Percentiles rank a stretch among this genome's conserved stretches.
These are phyloP conservation scores for Lipomyces orientalis DNA, from an alignment of 805 yeast genomes.

Conservation along the genomic window DNA sequence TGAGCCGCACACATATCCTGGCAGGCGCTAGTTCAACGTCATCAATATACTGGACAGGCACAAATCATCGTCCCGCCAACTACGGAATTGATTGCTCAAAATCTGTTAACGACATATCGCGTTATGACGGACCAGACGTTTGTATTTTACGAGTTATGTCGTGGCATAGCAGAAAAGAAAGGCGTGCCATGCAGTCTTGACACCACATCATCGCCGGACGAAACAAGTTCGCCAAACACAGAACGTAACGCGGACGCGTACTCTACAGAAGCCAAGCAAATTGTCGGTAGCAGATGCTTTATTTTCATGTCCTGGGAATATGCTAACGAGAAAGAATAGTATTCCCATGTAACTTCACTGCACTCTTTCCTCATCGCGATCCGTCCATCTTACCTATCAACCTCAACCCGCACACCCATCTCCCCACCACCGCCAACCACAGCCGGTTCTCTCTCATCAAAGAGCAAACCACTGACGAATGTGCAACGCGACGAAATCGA, in stretches of 20 bases:
- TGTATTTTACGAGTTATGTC: slow-evolving; percentile 26
- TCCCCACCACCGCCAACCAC: neutral
- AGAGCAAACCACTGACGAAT: slow-evolving; percentile 41
- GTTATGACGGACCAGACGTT: slow-evolving; percentile 17
- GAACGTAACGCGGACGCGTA: slow-evolving; percentile 16
- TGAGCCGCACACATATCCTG: neutral
- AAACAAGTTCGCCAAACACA: neutral
- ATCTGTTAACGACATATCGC: neutral
- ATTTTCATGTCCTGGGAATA: neutral
- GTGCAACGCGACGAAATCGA: slow-evolving; percentile 49
- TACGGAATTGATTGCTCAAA: neutral
- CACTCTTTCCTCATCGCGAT: slow-evolving; percentile 15
- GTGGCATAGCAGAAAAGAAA: slow-evolving; percentile 21
- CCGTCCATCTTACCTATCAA: slow-evolving; percentile 30
- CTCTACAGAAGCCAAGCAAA: slow-evolving; percentile 24
- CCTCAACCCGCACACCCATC: slow-evolving; percentile 20
- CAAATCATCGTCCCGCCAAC: neutral
- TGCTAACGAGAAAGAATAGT: slow-evolving; percentile 17
- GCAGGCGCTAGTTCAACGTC: neutral
- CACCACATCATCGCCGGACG: neutral
- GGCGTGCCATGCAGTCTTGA: slow-evolving; percentile 13
- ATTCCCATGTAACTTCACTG: slow-evolving; percentile 26
- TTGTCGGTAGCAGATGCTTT: slow-evolving; percentile 14
- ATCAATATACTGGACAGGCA: neutral
- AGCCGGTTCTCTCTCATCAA: neutral